These are phyloP conservation scores for Hemileia vastatrix DNA, from an alignment of 1,284 basidiomycete genomes.

Conservation along the genomic window DNA sequence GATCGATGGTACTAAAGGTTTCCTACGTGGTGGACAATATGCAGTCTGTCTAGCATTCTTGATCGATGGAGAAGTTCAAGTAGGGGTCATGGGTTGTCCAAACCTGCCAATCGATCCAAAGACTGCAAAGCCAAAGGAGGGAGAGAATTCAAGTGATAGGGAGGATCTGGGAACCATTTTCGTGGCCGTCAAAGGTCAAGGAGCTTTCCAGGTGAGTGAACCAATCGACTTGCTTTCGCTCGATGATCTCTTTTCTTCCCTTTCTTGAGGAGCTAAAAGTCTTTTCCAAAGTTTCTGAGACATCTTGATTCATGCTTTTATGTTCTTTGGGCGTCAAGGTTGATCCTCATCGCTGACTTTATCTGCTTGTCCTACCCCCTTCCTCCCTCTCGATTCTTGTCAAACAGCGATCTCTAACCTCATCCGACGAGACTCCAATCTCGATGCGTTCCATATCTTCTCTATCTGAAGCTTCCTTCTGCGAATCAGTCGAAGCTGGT, in stretches of 20 bases:
- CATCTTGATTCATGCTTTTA: too few relatives aligned
- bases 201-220: constrained; percentile 67
- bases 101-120: constrained; percentile 77
- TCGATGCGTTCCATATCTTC: neutral
- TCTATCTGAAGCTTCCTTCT: constrained; percentile 59
- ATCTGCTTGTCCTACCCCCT: too few relatives aligned
- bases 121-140: too few relatives aligned
- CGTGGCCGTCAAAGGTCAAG: constrained; percentile 69
- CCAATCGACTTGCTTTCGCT: too few relatives aligned
- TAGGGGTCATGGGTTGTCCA: constrained; percentile 91
- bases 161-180: constrained; percentile 77
- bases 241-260: too few relatives aligned
- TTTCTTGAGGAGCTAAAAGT: too few relatives aligned
- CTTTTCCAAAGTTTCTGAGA: too few relatives aligned
- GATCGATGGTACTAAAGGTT: constrained; percentile 88
- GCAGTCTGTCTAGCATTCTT: constrained; percentile 91
- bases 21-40: constrained; percentile 91
- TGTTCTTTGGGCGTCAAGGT: too few relatives aligned
- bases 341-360: too few relatives aligned
- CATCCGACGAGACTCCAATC: constrained; percentile 1
- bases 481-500: constrained; percentile 87
- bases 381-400: constrained; percentile 22
- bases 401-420: constrained; percentile 31
- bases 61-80: constrained; percentile 67
- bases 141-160: too few relatives aligned